A percentile compares a stretch with the other conserved stretches of the same genome.
These are phyloP conservation scores for Hypoxylon sp. DNA, from an alignment of 2,329 filamentous ascomycete species.

Conservation along the genomic window DNA sequence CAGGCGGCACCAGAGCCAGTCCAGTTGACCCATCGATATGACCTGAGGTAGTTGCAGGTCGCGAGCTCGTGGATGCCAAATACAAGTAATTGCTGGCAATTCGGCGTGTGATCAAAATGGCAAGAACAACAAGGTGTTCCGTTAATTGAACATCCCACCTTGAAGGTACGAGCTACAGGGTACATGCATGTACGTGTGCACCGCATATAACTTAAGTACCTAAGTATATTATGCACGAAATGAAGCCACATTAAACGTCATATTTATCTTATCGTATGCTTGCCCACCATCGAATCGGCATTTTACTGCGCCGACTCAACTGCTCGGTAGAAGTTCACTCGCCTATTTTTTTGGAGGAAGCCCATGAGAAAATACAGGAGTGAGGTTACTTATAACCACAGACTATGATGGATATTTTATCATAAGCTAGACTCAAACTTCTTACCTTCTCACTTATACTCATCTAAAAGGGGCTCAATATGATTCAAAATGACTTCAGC, in stretches of 20 bases:
- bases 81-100: constrained; percentile 2
- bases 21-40: constrained; percentile 39
- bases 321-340: too few species aligned
- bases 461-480: neutral
- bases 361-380: too few species aligned
- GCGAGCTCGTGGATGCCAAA: constrained; percentile 23
- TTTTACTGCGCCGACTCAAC: too few species aligned
- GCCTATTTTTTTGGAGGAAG: too few species aligned
- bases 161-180: constrained; percentile 4
- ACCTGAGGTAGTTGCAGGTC: constrained; percentile 16
- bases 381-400: too few species aligned
- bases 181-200: too few species aligned
- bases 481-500: constrained; percentile 27
- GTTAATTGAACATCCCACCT: constrained; percentile 9
- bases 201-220: too few species aligned
- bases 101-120: constrained; percentile 22
- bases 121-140: constrained; percentile 21
- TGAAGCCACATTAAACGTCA: constrained; percentile 1
- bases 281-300: too few species aligned
- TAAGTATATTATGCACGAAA: neutral
- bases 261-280: too few species aligned
- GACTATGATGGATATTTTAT: too few species aligned
- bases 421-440: constrained; percentile 4
- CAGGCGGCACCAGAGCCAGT: constrained; percentile 31
- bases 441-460: too few species aligned